phyloP scores from a whole-genome alignment of 1,284 basidiomycete genomes.

The Inonotus obliquus region DNA sequence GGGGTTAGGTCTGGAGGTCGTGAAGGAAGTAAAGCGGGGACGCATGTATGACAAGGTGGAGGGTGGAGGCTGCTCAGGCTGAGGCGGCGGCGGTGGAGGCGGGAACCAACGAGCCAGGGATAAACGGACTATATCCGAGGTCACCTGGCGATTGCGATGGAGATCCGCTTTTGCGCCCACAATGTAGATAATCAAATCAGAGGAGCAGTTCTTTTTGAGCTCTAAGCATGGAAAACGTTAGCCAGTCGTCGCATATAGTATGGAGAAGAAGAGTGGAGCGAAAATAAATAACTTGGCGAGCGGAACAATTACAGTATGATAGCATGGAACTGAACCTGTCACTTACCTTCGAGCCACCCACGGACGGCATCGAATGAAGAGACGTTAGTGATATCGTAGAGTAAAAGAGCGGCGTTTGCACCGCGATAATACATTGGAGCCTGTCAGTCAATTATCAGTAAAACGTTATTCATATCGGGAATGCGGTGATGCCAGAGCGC shows the following conservation, averaged over 20 bases:
- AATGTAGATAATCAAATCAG: conserved; percentile 86
- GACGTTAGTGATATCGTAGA: conserved; percentile 96
- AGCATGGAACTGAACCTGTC: not conserved
- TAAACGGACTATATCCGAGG: conserved; percentile 73
- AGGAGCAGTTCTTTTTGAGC: conserved; percentile 81
- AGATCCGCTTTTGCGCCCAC: conserved; percentile 90
- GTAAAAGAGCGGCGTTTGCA: conserved; percentile 91
- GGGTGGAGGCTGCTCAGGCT: conserved; percentile 48
- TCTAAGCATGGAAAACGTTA: conserved; percentile 42
- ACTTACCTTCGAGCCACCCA: conserved; percentile 85
- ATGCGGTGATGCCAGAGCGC: conserved; percentile 13
- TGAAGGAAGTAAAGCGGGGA: conserved; percentile 80
- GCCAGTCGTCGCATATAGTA: conserved; percentile 7
- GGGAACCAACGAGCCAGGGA: conserved; percentile 84
- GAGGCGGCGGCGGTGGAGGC: conserved; percentile 61
- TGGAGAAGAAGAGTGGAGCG: not conserved
- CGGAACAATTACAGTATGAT: not conserved
- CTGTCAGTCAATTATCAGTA: conserved; percentile 34
- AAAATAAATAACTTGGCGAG: not conserved
- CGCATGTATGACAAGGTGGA: conserved; percentile 79
- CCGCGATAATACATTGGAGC: conserved; percentile 99
- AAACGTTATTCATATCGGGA: conserved; percentile 12
- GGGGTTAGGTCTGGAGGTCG: conserved; percentile 60
- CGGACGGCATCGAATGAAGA: conserved; percentile 88
- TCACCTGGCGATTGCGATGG: conserved; percentile 62